Evolutionary conservation across 805 yeast genomes (phyloP).

Genomic region (Lachancea sp.): DNA sequence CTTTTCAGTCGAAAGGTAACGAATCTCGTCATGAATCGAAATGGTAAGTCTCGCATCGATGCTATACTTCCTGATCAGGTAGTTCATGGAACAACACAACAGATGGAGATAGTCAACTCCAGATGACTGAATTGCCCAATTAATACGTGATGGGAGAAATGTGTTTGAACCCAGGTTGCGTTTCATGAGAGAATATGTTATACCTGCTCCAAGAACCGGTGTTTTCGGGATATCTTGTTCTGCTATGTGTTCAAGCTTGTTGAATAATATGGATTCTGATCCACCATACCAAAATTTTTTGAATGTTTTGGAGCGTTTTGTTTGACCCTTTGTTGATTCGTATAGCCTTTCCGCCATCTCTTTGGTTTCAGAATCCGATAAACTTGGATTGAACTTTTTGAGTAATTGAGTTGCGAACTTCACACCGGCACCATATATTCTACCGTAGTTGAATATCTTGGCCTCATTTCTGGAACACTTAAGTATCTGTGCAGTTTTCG

Average conservation of each 20-base stretch:
- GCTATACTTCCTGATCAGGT: conserved; percentile 54
- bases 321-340: conserved; percentile 73
- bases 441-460: conserved; percentile 90
- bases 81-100: conserved; percentile 80
- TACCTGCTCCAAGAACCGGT: conserved; percentile 89
- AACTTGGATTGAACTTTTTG: conserved; percentile 70
- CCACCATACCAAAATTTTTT: conserved; percentile 73
- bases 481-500: conserved; percentile 83
- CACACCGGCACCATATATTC: conserved; percentile 96
- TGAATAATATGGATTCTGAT: conserved; percentile 86
- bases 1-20: conserved; percentile 68
- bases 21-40: conserved; percentile 92
- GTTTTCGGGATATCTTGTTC: conserved; percentile 74
- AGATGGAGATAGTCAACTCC: conserved; percentile 95
- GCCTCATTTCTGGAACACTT: conserved; percentile 91
- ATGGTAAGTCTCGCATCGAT: conserved; percentile 73
- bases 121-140: conserved; percentile 97
- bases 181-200: conserved; percentile 73
- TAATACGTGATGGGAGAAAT: conserved; percentile 83
- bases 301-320: conserved; percentile 30
- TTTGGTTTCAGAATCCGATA: conserved; percentile 62
- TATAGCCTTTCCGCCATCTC: conserved; percentile 62
- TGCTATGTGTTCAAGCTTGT: conserved; percentile 81
- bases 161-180: conserved; percentile 56
- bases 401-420: conserved; percentile 81